These are phyloP conservation scores for Saitozyma sp. DNA, from an alignment of 768 basidiomycete species.

Conservation along the genomic window DNA sequence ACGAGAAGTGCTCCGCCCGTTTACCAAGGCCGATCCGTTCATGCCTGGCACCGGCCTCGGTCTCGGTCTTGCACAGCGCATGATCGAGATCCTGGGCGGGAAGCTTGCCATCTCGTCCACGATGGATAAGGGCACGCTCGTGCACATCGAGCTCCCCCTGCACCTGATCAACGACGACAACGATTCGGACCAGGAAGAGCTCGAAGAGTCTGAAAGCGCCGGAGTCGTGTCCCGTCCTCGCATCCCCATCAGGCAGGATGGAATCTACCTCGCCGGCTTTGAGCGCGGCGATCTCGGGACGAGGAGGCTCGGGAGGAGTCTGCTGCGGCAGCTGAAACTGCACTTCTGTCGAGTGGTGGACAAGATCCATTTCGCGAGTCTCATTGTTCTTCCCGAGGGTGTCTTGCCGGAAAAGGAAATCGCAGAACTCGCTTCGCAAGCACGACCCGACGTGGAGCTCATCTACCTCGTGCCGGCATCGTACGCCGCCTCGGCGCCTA, in stretches of 20 bases:
- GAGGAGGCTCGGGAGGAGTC: slow-evolving; percentile 27
- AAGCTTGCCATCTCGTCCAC: slow-evolving; percentile 42
- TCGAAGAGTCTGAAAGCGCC: slow-evolving; percentile 5
- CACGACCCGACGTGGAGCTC: slow-evolving; percentile 28
- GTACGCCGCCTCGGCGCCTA: neutral
- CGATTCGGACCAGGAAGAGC: slow-evolving; percentile 33
- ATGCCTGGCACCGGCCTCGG: slow-evolving; percentile 18
- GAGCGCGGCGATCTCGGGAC: slow-evolving; percentile 15
- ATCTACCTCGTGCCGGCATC: slow-evolving; percentile 21
- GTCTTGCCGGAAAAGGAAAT: slow-evolving; percentile 9
- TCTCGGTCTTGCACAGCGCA: slow-evolving; percentile 42
- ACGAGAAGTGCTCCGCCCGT: slow-evolving; percentile 32
- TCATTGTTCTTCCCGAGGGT: slow-evolving; percentile 33
- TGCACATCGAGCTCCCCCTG: slow-evolving; percentile 44
- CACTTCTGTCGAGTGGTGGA: slow-evolving; percentile 34
- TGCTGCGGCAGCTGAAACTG: slow-evolving; percentile 34
- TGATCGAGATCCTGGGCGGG: slow-evolving; percentile 50
- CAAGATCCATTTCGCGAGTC: slow-evolving; percentile 28
- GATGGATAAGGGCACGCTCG: slow-evolving; percentile 38
- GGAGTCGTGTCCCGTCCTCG: neutral
- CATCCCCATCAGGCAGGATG: slow-evolving; percentile 21
- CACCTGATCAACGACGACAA: slow-evolving; percentile 35
- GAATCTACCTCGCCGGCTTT: slow-evolving; percentile 28
- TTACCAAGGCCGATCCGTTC: slow-evolving; percentile 7
- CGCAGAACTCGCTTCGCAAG: slow-evolving; percentile 14